phyloP scores from a whole-genome alignment of 306 rosid species.

The Heteromeles arbutifolia region DNA sequence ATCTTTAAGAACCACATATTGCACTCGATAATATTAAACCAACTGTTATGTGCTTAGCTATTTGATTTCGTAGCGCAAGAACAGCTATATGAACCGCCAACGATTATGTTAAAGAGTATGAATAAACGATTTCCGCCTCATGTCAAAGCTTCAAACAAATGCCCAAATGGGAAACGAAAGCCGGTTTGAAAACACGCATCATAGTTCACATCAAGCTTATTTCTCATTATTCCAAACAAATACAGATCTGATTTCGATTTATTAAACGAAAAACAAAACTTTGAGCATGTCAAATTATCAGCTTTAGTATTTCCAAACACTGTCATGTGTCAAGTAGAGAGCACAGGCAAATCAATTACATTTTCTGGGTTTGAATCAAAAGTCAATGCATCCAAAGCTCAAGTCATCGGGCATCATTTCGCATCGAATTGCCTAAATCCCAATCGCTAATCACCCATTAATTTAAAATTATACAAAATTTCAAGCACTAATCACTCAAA shows the following conservation, averaged over 20 bases:
- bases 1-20: neutral
- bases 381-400: neutral
- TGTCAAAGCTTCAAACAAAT: neutral
- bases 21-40: neutral
- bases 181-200: neutral
- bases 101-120: neutral
- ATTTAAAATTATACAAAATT: neutral
- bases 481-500: conserved; percentile 4
- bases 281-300: neutral
- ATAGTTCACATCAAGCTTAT: neutral
- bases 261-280: neutral
- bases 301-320: neutral
- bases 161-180: neutral
- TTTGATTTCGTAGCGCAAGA: neutral
- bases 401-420: conserved; percentile 4
- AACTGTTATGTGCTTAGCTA: neutral
- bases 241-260: neutral
- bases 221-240: neutral
- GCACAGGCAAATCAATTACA: neutral
- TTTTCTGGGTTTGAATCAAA: neutral
- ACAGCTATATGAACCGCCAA: neutral
- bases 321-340: neutral
- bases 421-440: neutral
- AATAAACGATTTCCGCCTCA: neutral
- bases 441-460: neutral